phyloP scores from a whole-genome alignment of 805 yeast genomes.

The Sugiyamaella valdiviana region DNA sequence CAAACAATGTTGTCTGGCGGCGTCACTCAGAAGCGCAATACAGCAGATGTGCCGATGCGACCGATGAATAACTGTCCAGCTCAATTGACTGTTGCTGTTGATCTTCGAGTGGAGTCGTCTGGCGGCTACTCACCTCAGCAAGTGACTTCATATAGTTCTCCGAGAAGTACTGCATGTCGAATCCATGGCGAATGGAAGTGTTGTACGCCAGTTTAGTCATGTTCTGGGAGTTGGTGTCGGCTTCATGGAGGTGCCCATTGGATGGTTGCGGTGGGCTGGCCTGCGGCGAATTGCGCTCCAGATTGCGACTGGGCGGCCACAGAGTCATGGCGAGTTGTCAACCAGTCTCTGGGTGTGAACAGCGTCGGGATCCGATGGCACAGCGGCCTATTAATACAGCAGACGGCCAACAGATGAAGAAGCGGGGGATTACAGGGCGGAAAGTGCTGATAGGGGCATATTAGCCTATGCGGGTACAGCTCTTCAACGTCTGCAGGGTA shows the following conservation, averaged over 20 bases:
- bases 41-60: no score
- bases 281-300: neutral
- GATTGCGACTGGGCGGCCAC: neutral
- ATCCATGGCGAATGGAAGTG: slow-evolving; percentile 50
- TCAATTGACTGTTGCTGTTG: no score
- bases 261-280: neutral
- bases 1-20: no score
- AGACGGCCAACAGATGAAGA: neutral
- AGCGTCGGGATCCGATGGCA: neutral
- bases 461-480: neutral
- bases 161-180: slow-evolving; percentile 49
- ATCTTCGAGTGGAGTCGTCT: neutral
- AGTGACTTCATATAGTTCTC: slow-evolving; percentile 43
- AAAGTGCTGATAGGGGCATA: neutral
- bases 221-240: neutral
- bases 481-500: neutral
- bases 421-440: neutral
- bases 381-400: neutral
- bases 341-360: neutral
- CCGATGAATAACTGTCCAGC: no score
- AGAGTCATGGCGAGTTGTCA: neutral
- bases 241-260: slow-evolving; percentile 2
- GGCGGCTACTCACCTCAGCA: slow-evolving; percentile 36
- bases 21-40: no score
- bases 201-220: slow-evolving; percentile 24